A percentile compares a stretch with the other conserved stretches of the same genome.
phyloP scores from a whole-genome alignment of 2,329 filamentous ascomycete genomes.

The Penicillium hesseltinei region DNA sequence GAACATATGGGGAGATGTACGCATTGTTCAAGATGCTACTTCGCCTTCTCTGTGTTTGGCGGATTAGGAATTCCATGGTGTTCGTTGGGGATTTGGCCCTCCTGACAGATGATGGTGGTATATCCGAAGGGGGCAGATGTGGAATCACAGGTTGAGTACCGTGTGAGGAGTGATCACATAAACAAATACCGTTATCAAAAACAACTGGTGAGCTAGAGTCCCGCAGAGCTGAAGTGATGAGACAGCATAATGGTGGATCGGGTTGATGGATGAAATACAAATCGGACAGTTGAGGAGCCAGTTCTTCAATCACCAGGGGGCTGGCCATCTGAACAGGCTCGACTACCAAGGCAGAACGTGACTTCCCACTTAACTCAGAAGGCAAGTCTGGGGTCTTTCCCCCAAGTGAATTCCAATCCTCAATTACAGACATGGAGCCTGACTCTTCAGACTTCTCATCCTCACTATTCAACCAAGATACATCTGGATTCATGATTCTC shows the following conservation, averaged over 20 bases:
- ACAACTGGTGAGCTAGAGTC: neutral
- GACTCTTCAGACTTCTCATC: too few species aligned
- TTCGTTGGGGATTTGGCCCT: neutral
- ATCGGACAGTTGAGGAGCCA: neutral
- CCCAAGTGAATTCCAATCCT: neutral
- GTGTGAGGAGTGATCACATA: neutral
- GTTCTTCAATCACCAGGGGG: neutral
- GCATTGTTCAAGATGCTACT: neutral
- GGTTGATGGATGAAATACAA: neutral
- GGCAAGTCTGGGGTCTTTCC: neutral
- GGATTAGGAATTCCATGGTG: neutral
- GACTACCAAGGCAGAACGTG: neutral
- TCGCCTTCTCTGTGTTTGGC: neutral
- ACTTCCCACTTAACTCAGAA: neutral
- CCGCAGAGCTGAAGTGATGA: neutral
- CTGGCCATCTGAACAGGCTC: neutral
- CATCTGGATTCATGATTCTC: neutral
- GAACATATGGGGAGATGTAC: neutral
- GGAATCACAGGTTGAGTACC: neutral
- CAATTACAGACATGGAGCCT: neutral
- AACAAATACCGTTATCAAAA: neutral
- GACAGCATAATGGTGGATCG: neutral
- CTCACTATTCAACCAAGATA: neutral
- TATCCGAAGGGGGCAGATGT: neutral
- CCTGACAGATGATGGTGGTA: neutral